Conservation (phyloP, 257 asterid genomes). For the Solanum pennellii region DNA sequence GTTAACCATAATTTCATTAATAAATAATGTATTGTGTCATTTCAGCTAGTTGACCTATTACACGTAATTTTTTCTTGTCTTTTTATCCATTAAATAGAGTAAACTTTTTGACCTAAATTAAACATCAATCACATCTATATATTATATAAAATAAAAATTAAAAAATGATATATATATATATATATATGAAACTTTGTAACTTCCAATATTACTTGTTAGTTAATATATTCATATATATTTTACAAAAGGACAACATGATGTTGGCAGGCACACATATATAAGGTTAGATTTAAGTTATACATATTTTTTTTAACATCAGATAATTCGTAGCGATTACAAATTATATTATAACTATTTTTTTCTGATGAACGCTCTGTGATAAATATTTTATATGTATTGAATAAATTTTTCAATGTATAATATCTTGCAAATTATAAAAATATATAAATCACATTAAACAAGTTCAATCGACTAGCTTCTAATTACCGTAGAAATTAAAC, state of each 20-base stretch:
- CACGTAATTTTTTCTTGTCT: background rate
- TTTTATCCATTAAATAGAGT: background rate
- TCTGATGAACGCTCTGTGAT: no score
- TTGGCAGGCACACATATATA: no score
- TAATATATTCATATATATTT: background rate
- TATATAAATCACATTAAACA: background rate
- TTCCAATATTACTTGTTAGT: background rate
- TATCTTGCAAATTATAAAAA: no score
- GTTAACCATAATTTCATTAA: background rate
- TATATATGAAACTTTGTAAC: background rate
- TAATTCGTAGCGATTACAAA: no score
- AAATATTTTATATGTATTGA: no score
- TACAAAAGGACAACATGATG: background rate
- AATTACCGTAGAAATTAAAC: background rate
- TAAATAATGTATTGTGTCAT: background rate
- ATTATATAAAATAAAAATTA: no score
- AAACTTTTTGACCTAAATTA: background rate
- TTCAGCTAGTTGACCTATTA: background rate
- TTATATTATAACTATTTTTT: fast-evolving
- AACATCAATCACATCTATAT: background rate
- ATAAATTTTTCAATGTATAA: background rate
- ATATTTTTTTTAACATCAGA: no score
- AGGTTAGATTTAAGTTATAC: background rate
- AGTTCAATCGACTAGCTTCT: fast-evolving
- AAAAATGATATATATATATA: background rate